phyloP scores from a whole-genome alignment of 225 moss, liverwort and hornwort species.

The Takakia lepidozioides region DNA sequence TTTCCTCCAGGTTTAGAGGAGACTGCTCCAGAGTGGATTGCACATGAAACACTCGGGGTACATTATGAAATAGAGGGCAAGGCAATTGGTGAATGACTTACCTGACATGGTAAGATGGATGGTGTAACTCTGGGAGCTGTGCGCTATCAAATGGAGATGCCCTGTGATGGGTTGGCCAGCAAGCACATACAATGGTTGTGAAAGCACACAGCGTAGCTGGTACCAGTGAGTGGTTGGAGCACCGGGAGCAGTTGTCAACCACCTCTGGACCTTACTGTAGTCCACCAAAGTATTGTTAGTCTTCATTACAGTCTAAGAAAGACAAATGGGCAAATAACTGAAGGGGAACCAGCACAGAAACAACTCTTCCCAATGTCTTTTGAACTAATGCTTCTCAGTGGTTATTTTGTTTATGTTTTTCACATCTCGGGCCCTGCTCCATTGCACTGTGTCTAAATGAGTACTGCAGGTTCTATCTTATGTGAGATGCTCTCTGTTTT shows the following conservation, averaged over 20 bases:
- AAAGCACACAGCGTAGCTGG: conserved; percentile 63
- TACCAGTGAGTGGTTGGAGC: conserved; percentile 62
- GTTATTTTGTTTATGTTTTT: no score
- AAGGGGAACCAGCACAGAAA: no score
- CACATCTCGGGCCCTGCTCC: no score
- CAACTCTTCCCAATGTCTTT: no score
- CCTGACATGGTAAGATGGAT: conserved; percentile 59
- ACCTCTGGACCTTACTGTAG: conserved; percentile 36
- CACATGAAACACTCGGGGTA: neutral
- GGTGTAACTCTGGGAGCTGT: conserved; percentile 58
- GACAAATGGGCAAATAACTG: no score
- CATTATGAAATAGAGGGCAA: neutral
- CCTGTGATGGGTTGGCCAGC: conserved; percentile 55
- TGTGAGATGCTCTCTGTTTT: no score
- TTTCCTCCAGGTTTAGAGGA: no score
- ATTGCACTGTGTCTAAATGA: no score
- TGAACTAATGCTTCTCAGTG: no score
- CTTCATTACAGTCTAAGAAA: no score
- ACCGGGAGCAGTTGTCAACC: conserved; percentile 54
- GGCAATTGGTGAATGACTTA: neutral
- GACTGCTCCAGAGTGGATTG: neutral
- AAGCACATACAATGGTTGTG: conserved; percentile 58
- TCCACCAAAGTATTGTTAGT: no score
- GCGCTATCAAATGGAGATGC: conserved; percentile 50
- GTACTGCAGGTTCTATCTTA: no score